Evolutionary conservation across 1,139 yeast species (phyloP), one percentile per base, ranked within the genome.

Genomic region (Dujonia santamariae): DNA sequence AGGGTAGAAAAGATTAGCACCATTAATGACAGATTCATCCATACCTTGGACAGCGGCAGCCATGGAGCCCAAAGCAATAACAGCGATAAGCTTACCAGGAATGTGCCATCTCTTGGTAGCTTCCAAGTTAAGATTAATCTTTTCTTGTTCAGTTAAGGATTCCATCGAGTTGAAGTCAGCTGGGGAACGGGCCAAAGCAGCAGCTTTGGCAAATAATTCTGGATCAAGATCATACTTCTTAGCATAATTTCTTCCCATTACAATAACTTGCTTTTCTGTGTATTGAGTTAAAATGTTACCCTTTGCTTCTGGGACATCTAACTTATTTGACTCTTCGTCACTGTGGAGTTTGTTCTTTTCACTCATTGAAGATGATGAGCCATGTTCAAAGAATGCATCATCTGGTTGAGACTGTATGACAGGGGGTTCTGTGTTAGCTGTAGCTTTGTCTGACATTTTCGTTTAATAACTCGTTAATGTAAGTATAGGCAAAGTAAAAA

Each of bases 31-130:
- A 1, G 94, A 73, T 56, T 86, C 95, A 56, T 86, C 96, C 87
- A 86, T 85, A 51, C 96, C 96, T 57, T 86, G 95, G 24, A 87
- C 90, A 7, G 90, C 85, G 15, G 96, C 96, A 36, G 94, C 87
- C 79, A 86, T 75, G 5, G 95, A 83, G 28, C 90, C 83, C 54
- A 85, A 75, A 13, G 85, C 72, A 37, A 84, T 75, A 36, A 85
- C 78, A 43, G 70, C 75, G 45, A 80, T 59, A 48, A 86, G 65
- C 39, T 75, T 75, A 22, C 47, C 44, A 0, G 95, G 92, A 32
- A 80, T 67, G 37, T 67, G 65, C 86, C 87, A 82, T 59, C 67
- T 74, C 31, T 80, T 78, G 40, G 83, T 82, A 29, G 77, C 70
- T 39, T 66, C 71, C 46, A 71, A 79, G 41, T 74, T 61, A 28